Base-by-base conservation (phyloP, 1,139 yeast species). In the Torulaspora pretoriensis region DNA sequence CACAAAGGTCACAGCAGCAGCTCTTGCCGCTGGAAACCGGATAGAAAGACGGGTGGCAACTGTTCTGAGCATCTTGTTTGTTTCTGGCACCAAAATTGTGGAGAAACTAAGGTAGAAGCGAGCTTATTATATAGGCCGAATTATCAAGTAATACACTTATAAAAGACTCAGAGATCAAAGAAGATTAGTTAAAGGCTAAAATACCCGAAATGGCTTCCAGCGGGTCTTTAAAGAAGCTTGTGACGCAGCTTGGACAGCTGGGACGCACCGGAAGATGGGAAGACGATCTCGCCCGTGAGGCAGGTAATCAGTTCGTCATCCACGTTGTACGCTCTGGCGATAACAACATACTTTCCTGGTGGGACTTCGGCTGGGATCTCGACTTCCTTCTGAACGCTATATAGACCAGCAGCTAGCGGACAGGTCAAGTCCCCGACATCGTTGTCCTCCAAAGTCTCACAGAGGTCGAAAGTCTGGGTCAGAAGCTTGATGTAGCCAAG, bases 321-420 rank as follows among this genome's bases (percentile, higher is more conserved):
- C 41, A 70, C 78, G 36, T 95, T 88, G 69, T 77, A 92, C 4
- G 97, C 98, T 60, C 92, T 79, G 14, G 97, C 97, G 49, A 75
- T 72, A 40, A 90, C 95, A 35, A 77, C 69, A 69, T 92, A 92
- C 64, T 78, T 83, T 35, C 97, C 98, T 24, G 97, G 96, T 48
- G 98, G 97, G 22, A 90, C 95, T 66, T 88, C 94, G n/a, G 74
- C 71, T 14, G 98, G 98, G 51, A 92, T 78, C 56, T 81, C 90
- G 27, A 92, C 94, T 37, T 71, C 68, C 67, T 89, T 88, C 29
- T 74, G 67, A 49, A 92, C 69, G 42, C 71, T 69, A 57, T 87
- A 82, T 44, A 69, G 65, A 4, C 97, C 98, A 54, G 78, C 71
- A 44, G 72, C 61, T 46, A 92, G 68, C 2, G 98, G 98, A 64